phyloP scores from a whole-genome alignment of 2,329 filamentous ascomycete species.

The Colletotrichum shisoi region DNA sequence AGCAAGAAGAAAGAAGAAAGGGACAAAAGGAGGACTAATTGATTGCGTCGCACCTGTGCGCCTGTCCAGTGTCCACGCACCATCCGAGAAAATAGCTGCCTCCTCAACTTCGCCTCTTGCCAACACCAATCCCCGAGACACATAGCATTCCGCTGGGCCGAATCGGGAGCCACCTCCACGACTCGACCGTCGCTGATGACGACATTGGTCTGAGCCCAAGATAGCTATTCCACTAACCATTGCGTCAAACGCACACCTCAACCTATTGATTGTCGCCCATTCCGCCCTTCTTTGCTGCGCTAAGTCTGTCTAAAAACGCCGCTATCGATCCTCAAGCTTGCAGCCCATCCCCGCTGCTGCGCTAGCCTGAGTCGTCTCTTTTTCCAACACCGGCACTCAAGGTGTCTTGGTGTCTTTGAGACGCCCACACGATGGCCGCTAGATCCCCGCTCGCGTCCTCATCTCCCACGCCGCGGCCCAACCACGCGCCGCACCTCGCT shows the following conservation, averaged over 20 bases:
- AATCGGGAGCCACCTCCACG: slow-evolving; percentile 24
- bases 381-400: slow-evolving; percentile 1
- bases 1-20: too few relatives aligned
- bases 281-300: slow-evolving; percentile 5
- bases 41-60: not conserved
- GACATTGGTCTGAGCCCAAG: slow-evolving; percentile 34
- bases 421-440: slow-evolving; percentile 26
- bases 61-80: not conserved
- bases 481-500: slow-evolving; percentile 17
- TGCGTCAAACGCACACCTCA: slow-evolving; percentile 30
- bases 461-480: slow-evolving; percentile 15
- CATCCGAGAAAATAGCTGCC: not conserved
- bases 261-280: not conserved
- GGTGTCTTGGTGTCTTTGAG: slow-evolving; percentile 17
- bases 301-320: slow-evolving; percentile 23
- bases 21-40: too few relatives aligned
- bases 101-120: not conserved
- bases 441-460: slow-evolving; percentile 34
- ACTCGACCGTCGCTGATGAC: slow-evolving; percentile 25
- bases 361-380: slow-evolving; percentile 10
- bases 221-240: slow-evolving; percentile 16
- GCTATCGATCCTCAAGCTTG: slow-evolving; percentile 7
- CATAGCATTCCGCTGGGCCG: slow-evolving; percentile 28
- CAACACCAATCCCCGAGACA: slow-evolving; percentile 8
- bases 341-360: slow-evolving; percentile 8